Base-by-base conservation (phyloP, 768 basidiomycete species). In the Piloderma croceum region DNA sequence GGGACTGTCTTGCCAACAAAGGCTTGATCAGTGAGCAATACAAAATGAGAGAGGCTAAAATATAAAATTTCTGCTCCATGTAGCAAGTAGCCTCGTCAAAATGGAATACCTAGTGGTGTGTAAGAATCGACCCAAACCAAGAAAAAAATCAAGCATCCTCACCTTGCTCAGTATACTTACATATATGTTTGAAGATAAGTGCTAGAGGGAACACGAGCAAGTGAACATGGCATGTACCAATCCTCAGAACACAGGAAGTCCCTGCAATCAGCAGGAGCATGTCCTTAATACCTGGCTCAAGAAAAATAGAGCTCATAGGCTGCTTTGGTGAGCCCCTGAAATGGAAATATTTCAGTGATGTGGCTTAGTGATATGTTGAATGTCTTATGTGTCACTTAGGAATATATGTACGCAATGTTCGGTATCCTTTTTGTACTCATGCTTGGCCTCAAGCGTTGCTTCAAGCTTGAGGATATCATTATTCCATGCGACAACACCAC, bases 121-220 rank as follows among this genome's bases (percentile, higher is more conserved):
- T 9, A 42, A 19, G 31, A 43, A 45, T 37, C 38, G 50, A 54
- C 39, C 53, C 38, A 43, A 41, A 41, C 38, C 24, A 38, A 21
- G 38, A 55, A 44, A 41, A 48, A 48, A 42, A 43, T 34, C 44
- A 45, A 39, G 39, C 25, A 40, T 43, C 36, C 75, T 35, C 44
- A 86, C 89, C 89, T 74, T 88, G 74, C 56, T 90, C 87, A 44
- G 87, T 87, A 70, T 91, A n/a, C n/a, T n/a, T n/a, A n/a, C n/a
- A n/a, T n/a, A n/a, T n/a, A n/a, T n/a, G n/a, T n/a, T n/a, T n/a
- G n/a, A n/a, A n/a, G n/a, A n/a, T n/a, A n/a, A n/a, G n/a, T n/a
- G n/a, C n/a, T n/a, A n/a, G n/a, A n/a, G n/a, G n/a, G n/a, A n/a
- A n/a, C n/a, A n/a, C n/a, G n/a, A n/a, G n/a, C n/a, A n/a, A n/a